phyloP scores from a whole-genome alignment of 331 rosid genomes.

The Acacia concinna region DNA sequence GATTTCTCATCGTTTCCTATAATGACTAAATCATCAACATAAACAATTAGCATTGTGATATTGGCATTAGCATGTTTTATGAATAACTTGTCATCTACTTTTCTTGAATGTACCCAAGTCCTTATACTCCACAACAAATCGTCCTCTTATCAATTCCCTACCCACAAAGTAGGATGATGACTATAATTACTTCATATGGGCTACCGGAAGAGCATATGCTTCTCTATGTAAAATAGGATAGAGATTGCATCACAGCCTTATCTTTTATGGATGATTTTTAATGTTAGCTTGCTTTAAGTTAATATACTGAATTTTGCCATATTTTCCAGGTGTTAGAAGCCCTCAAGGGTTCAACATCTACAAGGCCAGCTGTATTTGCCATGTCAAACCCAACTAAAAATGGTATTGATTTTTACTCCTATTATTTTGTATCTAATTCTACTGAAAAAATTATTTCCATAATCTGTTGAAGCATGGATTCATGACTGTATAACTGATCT shows the following conservation, averaged over 20 bases:
- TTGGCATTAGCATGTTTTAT: no score
- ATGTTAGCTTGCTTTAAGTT: constrained; percentile 1
- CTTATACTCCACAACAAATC: no score
- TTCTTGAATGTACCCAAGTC: no score
- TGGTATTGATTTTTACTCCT: constrained; percentile 43
- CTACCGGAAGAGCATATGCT: neutral
- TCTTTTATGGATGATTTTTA: neutral
- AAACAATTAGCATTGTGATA: no score
- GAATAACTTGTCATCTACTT: no score
- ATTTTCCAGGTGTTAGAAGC: constrained; percentile 82
- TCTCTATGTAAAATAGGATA: constrained; percentile 1
- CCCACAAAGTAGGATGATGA: neutral
- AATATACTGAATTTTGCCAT: constrained; percentile 32
- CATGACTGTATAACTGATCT: neutral
- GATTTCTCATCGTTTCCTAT: no score
- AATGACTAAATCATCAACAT: no score
- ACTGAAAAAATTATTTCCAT: neutral
- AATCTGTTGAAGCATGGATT: constrained; percentile 12
- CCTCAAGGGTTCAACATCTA: constrained; percentile 86
- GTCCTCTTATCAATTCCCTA: no score
- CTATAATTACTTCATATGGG: neutral
- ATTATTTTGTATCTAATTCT: neutral
- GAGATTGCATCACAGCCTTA: neutral
- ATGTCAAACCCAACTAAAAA: constrained; percentile 98
- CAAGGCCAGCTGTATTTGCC: constrained; percentile 97